Conservation (phyloP, 2,329 filamentous ascomycete genomes). For the Fusarium sp. region DNA sequence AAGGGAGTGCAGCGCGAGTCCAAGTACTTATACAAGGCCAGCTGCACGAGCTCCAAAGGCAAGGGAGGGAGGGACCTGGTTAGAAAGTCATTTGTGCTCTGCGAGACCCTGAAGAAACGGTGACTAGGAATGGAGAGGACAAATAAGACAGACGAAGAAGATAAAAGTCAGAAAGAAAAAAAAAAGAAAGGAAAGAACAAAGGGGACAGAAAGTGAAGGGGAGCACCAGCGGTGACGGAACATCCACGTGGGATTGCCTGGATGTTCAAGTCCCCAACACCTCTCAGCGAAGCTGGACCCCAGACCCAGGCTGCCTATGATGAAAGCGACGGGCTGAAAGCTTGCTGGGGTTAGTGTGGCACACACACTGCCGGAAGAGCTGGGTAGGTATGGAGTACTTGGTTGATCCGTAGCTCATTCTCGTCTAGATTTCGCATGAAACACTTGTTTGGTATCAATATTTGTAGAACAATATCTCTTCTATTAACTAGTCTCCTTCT, state of each 20-base stretch:
- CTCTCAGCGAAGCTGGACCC: constrained; percentile 18
- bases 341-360: constrained; percentile 35
- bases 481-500: background rate
- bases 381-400: background rate
- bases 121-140: constrained; percentile 9
- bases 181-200: constrained; percentile 9
- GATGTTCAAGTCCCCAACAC: constrained; percentile 11
- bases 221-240: constrained; percentile 33
- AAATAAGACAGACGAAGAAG: background rate
- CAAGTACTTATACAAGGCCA: constrained; percentile 25
- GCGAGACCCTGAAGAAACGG: constrained; percentile 5
- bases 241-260: constrained; percentile 36
- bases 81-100: constrained; percentile 21
- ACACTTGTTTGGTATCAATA: background rate
- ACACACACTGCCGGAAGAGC: background rate
- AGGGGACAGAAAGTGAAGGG: constrained; percentile 5
- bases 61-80: background rate
- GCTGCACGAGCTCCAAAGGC: constrained; percentile 11
- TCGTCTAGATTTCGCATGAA: background rate
- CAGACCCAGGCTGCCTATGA: constrained; percentile 22
- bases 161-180: background rate
- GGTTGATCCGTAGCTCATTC: background rate
- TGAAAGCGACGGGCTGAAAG: constrained; percentile 36
- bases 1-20: constrained; percentile 12
- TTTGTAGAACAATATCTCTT: background rate